Conservation (phyloP, 352 stramenopile genomes). For the Thalassiosira ordinaria region DNA sequence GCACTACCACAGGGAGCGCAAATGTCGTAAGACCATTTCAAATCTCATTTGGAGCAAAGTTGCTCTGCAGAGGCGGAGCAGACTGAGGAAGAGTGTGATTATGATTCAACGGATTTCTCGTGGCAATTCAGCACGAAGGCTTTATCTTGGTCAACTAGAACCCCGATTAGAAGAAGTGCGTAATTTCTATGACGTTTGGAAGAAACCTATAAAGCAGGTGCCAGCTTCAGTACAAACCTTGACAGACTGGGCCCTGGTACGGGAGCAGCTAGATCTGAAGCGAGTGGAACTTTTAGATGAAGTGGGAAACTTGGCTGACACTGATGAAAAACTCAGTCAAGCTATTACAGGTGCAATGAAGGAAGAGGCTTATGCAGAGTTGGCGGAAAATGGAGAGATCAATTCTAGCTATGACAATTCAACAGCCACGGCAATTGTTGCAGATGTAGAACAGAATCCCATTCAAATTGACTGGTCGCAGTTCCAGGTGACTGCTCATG, state of each 20-base stretch:
- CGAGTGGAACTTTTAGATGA: not conserved
- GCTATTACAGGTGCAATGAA: not conserved
- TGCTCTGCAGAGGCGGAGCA: not conserved
- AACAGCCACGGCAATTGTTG: not conserved
- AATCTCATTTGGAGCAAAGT: conserved; percentile 8
- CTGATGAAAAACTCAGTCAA: not conserved
- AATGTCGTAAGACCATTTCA: too few relatives aligned
- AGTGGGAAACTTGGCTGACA: not conserved
- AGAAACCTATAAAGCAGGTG: not conserved
- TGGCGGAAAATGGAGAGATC: not conserved
- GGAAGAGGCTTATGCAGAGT: not conserved
- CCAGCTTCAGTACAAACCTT: not conserved
- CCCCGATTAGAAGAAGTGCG: conserved; percentile 35
- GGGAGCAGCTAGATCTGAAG: not conserved
- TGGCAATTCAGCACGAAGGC: conserved; percentile 7
- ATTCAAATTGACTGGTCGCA: not conserved
- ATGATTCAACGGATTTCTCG: conserved; percentile 20
- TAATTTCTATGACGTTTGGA: conserved; percentile 32
- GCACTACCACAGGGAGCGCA: too few relatives aligned
- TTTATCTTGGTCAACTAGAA: conserved; percentile 5
- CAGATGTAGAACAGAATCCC: not conserved
- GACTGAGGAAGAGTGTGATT: not conserved
- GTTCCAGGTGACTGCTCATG: not conserved
- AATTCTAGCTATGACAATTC: not conserved
- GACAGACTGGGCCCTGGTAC: not conserved